Evolutionary conservation across 768 basidiomycete genomes (phyloP).

Genomic region (Amylocystis lapponica): DNA sequence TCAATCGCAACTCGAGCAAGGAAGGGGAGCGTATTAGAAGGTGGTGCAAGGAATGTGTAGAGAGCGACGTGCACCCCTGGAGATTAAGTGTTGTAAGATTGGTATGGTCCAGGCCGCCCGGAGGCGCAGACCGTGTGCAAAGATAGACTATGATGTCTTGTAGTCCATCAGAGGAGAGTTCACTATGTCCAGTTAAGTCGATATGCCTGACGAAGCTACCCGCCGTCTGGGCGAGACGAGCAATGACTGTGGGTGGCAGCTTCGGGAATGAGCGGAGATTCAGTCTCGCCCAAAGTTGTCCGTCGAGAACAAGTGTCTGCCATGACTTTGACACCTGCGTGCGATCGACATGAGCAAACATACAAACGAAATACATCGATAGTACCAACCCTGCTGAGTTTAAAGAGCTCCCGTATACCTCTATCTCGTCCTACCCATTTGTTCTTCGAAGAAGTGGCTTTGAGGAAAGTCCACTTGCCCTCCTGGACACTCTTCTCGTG

Average conservation of each 20-base stretch:
- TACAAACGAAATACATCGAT: too few relatives aligned
- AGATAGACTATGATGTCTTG: slow-evolving; percentile 49
- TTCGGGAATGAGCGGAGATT: slow-evolving; percentile 60
- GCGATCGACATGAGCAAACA: slow-evolving; percentile 2
- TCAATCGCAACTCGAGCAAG: slow-evolving; percentile 54
- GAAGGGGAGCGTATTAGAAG: slow-evolving; percentile 62
- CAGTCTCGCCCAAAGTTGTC: slow-evolving; percentile 75
- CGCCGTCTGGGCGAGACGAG: slow-evolving; percentile 45
- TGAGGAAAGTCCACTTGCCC: slow-evolving; percentile 54
- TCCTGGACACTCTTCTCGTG: slow-evolving; percentile 38
- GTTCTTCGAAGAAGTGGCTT: slow-evolving; percentile 53
- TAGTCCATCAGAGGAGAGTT: slow-evolving; percentile 44
- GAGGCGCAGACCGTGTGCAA: slow-evolving; percentile 34
- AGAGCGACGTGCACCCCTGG: slow-evolving; percentile 63
- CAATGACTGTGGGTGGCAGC: slow-evolving; percentile 44
- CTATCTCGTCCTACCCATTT: slow-evolving; percentile 74
- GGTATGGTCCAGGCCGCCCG: slow-evolving; percentile 42
- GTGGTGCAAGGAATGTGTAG: slow-evolving; percentile 60
- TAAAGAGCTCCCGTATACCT: slow-evolving; percentile 74
- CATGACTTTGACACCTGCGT: slow-evolving; percentile 73
- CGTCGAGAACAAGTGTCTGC: slow-evolving; percentile 73
- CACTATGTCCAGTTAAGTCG: slow-evolving; percentile 57
- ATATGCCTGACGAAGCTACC: slow-evolving; percentile 62
- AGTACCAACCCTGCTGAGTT: slow-evolving; percentile 68
- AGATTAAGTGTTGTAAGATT: slow-evolving; percentile 69